Evolutionary conservation across 2,329 filamentous ascomycete species (phyloP), one percentile per base, ranked within the genome.

Genomic region (Pseudogymnoascus sp.): DNA sequence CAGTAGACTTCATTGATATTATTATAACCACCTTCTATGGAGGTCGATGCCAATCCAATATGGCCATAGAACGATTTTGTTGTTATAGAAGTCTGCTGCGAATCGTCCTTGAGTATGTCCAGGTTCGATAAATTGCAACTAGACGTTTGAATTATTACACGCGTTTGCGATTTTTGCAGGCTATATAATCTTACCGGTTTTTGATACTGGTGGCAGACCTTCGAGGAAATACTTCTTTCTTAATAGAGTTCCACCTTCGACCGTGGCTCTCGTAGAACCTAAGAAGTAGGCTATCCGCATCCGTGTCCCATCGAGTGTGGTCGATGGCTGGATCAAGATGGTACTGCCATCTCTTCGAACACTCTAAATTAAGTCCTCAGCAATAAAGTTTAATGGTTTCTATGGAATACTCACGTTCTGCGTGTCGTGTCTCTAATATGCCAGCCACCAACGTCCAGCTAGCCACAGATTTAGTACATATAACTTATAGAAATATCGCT

Each of bases 341-440:
- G 26, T 75, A 74, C 45, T 75, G 73, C 75, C 75, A 77, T 41
- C 75, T 68, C 63, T 77, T 77, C n/a, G 75, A 73, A 62, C 75
- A 77, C 67, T 77, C 74, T 76, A 57, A 28, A 45, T 26, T 1
- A 45, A 6, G 15, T n/a, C n/a, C 12, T 45, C 15, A 23, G 39
- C 39, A 26, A 45, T n/a, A 9, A 26, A 38, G 8, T 9, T 5
- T 9, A 12, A 15, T 41, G 18, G 15, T 9, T 41, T 12, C 10
- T 5, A 21, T 41, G 5, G 3, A 3, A 13, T 41, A 23, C 38
- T 7, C 12, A 23, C 38, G 19, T 41, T 41, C 38, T 41, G 38
- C 38, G 13, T 21, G 38, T n/a, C 38, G 10, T 21, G 38, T 23
- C 19, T 23, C 23, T 12, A 41, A 13, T 10, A 23, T 41, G 18